Conservation (phyloP, 139 green algal genomes). For the Marvania coccoides region DNA sequence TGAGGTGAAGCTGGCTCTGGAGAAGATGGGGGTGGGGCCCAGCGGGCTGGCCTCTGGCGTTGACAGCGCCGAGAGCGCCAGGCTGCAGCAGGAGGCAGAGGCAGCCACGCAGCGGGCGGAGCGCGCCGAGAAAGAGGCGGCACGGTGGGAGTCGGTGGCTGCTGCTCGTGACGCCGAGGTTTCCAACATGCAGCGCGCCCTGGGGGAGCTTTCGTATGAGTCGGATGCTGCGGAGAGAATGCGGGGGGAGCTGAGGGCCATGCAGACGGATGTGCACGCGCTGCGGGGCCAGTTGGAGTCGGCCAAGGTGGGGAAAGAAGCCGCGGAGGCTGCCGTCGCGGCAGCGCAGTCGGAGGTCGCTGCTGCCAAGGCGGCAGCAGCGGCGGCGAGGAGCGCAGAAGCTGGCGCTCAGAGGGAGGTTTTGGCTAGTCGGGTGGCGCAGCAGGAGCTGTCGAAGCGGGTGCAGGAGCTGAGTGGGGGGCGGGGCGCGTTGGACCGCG, state of each 20-base stretch:
- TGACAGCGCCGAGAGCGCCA: neutral
- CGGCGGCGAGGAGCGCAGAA: neutral
- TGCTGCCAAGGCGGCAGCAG: neutral
- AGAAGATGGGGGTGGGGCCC: neutral
- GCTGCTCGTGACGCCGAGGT: conserved; percentile 24
- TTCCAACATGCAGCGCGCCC: conserved; percentile 32
- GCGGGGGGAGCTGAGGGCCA: conserved; percentile 1
- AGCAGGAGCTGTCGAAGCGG: neutral
- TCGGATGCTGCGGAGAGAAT: conserved; percentile 26
- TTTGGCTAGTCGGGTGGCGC: neutral
- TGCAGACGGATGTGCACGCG: conserved; percentile 19
- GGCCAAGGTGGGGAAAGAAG: neutral
- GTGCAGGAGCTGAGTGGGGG: conserved; percentile 6
- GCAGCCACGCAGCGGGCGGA: neutral
- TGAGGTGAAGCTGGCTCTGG: conserved; percentile 29
- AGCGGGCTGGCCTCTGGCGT: neutral
- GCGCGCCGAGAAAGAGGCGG: neutral
- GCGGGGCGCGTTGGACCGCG: conserved; percentile 19
- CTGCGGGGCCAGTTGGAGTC: conserved; percentile 13
- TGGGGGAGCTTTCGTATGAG: conserved; percentile 30
- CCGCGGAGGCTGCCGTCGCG: neutral
- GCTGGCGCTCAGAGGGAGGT: neutral
- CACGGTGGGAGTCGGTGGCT: neutral
- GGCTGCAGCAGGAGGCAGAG: neutral
- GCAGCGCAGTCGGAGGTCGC: conserved; percentile 10